Percentiles rank a stretch among this genome's conserved stretches.
Evolutionary conservation across 2,329 filamentous ascomycete species (phyloP).

Genomic region (Alternaria triticimaculans): DNA sequence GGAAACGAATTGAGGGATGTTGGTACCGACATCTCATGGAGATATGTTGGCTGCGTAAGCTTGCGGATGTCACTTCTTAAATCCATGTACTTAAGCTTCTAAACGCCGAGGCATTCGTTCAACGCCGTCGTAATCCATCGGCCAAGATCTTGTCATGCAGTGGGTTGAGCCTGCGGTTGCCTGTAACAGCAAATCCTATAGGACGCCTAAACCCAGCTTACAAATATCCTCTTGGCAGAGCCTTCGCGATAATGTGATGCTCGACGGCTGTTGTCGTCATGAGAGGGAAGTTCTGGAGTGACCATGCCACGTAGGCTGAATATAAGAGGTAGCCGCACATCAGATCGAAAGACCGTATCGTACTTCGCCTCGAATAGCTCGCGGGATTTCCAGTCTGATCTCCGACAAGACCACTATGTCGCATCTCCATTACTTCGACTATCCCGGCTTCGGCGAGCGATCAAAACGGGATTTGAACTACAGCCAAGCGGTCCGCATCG

Average conservation of each 20-base stretch:
- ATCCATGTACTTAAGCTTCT: not conserved
- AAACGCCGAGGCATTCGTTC: not conserved
- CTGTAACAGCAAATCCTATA: not conserved
- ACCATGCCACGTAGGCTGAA: not conserved
- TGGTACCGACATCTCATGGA: not conserved
- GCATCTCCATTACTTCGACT: not conserved
- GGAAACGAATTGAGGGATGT: not conserved
- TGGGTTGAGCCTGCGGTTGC: not conserved
- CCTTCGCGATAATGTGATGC: not conserved
- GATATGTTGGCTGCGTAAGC: not conserved
- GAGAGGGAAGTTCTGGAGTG: not conserved
- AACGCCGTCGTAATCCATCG: not conserved
- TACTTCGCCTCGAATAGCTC: not conserved
- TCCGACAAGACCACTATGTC: not conserved
- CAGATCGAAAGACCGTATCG: not conserved
- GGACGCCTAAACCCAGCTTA: not conserved
- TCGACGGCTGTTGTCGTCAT: not conserved
- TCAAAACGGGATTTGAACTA: conserved; percentile 25
- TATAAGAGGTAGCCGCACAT: not conserved
- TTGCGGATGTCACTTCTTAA: not conserved
- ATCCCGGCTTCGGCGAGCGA: conserved; percentile 22
- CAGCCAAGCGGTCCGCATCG: conserved; percentile 37
- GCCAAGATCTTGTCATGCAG: not conserved
- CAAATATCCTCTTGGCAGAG: not conserved
- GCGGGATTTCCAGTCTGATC: not conserved